A percentile compares a stretch with the other conserved stretches of the same genome.
These are phyloP conservation scores for Boletus calvinii DNA, from an alignment of 1,284 basidiomycete species.

Conservation along the genomic window DNA sequence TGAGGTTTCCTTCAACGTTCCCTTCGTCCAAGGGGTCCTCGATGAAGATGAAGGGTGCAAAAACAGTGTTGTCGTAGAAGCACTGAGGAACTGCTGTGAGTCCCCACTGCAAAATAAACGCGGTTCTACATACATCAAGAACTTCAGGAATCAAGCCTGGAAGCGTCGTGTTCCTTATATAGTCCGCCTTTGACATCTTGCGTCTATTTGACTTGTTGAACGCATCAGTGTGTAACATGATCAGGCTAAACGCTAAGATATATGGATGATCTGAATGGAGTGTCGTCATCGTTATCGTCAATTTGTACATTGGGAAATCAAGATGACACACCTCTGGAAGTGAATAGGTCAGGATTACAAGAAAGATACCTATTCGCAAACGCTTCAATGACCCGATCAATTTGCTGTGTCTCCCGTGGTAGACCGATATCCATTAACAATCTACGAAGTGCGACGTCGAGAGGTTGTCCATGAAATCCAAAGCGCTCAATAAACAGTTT, in stretches of 20 bases:
- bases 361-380: constrained; percentile 85
- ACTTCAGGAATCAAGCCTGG: constrained; percentile 85
- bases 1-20: constrained; percentile 46
- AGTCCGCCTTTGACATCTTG: constrained; percentile 96
- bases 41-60: constrained; percentile 93
- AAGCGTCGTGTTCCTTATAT: constrained; percentile 86
- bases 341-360: constrained; percentile 85
- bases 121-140: constrained; percentile 64
- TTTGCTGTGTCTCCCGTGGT: constrained; percentile 96
- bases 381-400: constrained; percentile 95
- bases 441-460: constrained; percentile 91
- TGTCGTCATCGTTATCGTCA: constrained; percentile 1
- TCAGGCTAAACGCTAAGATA: constrained; percentile 95
- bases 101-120: constrained; percentile 7
- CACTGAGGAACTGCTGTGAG: constrained; percentile 50
- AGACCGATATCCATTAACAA: constrained; percentile 90
- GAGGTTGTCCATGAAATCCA: constrained; percentile 77
- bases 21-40: constrained; percentile 82
- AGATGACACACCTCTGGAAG: constrained; percentile 60
- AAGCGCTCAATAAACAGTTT: constrained; percentile 76
- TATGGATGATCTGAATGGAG: constrained; percentile 81
- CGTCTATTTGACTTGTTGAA: constrained; percentile 98
- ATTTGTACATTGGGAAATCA: neutral
- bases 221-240: constrained; percentile 98
- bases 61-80: constrained; percentile 95